Base-by-base conservation (phyloP, 177 flowering plant genomes). In the Tripterygium wilfordii region DNA sequence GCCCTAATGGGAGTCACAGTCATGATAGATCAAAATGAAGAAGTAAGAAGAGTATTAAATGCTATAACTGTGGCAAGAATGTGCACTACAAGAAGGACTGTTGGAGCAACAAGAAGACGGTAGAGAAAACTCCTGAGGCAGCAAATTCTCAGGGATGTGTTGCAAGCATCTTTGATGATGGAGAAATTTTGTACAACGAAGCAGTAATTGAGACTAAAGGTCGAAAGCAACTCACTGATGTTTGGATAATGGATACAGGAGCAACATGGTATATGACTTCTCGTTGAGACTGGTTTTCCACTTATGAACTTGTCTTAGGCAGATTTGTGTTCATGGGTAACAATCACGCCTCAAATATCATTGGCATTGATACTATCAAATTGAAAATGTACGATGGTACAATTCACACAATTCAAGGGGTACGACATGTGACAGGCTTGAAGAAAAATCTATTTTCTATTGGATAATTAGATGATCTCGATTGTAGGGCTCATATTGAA, bases 11-110 rank as follows among this genome's bases (percentile, higher is more conserved):
- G 54, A 57, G 53, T 31, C 45, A 41, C 0, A 38, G 32, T 48
- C 36, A n/a, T 0, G 15, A 14, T 18, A 48, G 54, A 15, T 48
- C 42, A 33, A 58, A 50, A 22, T 58, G 29, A 0, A 13, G 16
- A 36, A 30, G 56, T 27, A 51, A 23, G 38, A 41, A 39, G 21
- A 51, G 41, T 5, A 1, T 41, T 12, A 28, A 14, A 14, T 56
- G 60, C 32, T 32, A 30, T 10, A 14, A 48, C 6, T 56, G 47
- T 56, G 53, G 47, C 29, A 56, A 56, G 20, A 39, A 40, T 29
- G 40, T 44, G 15, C 53, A 47, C 15, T 10, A 35, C 16, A 54
- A 13, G 31, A 47, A 13, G 47, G n/a, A 56, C 1, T 47, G 38
- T 48, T 56, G 53, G 41, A 10, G 21, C 18, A 4, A 14, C 3